Base-by-base conservation (phyloP, 805 yeast species). In the Groenewaldozyma salmanticensis region DNA sequence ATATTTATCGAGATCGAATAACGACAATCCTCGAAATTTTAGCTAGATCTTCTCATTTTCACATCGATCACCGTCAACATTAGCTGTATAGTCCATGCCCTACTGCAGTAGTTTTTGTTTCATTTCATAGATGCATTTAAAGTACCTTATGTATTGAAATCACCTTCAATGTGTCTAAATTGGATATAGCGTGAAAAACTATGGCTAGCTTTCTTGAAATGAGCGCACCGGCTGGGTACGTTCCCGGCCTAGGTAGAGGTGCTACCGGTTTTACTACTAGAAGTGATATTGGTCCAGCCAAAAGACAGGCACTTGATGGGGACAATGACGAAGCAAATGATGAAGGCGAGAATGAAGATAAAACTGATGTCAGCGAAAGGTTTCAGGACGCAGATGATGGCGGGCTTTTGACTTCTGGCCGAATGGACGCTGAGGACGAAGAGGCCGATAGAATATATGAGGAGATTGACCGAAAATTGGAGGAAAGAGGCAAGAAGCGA, bases 211-310 rank as follows among this genome's bases (percentile, higher is more conserved):
- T 92, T 60, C 65, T 90, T 37, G 86, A 81, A 54, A 85, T 82
- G 63, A 77, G 77, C 46, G 81, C 97, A 1, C 98, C 98, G 0
- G 74, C 81, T 1, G 94, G 94, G 4, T 90, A 90, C 56, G 73
- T 87, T 32, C 81, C 97, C 2, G 98, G 98, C 20, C 62, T 87
- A 5, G 97, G 96, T 0, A 69, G 98, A 55, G 98, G 98, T 21
- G 97, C 96, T 1, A 74, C 84, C 1, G 97, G 96, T 4, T 88
- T 92, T 60, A 77, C 88, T 0, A 86, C 95, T 0, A 72, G 86
- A 44, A 85, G 92, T 1, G 94, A 81, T 47, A 58, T 81, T 13
- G 85, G 85, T 0, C 64, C 68, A 15, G 68, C 71, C 1, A 44
- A 64, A 43, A 48, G 67, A 46, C 44, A 60, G 41, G 64, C 57